These are phyloP conservation scores for Clavulina sp. DNA, from an alignment of 768 basidiomycete genomes.

Conservation along the genomic window DNA sequence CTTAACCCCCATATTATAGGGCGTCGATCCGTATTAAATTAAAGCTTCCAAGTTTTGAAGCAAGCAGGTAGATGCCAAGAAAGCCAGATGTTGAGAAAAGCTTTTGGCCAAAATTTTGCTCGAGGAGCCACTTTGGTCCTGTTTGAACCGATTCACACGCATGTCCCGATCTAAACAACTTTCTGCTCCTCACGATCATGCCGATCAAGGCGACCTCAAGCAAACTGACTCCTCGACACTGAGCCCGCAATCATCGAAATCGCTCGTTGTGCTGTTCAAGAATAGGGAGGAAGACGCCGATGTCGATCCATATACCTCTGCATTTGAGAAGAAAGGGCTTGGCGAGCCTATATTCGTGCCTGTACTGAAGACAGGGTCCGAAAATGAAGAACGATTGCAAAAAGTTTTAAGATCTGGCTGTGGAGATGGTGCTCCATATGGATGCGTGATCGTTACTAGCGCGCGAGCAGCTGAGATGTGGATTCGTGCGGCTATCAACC, in stretches of 20 bases:
- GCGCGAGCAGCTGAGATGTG: slow-evolving; percentile 62
- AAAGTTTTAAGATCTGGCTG: slow-evolving; percentile 25
- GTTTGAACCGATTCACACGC: too few relatives aligned
- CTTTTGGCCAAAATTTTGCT: too few relatives aligned
- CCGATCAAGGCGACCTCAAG: too few relatives aligned
- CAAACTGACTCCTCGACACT: not conserved
- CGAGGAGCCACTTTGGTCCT: too few relatives aligned
- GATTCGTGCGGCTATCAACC: slow-evolving; percentile 24
- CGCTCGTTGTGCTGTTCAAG: slow-evolving; percentile 23
- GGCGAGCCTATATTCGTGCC: slow-evolving; percentile 41
- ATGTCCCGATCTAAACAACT: not conserved
- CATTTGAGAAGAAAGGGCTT: slow-evolving; percentile 33
- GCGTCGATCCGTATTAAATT: too few relatives aligned
- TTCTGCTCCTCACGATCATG: too few relatives aligned
- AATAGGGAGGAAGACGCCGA: slow-evolving; percentile 18
- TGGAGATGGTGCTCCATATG: slow-evolving; percentile 22
- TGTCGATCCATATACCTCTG: slow-evolving; percentile 40
- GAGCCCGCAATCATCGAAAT: not conserved
- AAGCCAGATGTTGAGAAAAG: not conserved
- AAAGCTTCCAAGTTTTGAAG: too few relatives aligned
- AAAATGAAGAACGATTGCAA: slow-evolving; percentile 31
- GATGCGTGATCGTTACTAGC: slow-evolving; percentile 65
- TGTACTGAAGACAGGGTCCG: slow-evolving; percentile 48
- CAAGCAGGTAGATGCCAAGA: too few relatives aligned
- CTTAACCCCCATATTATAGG: too few relatives aligned